Conservation (phyloP, 2,329 filamentous ascomycete species). For the Xylaria hypoxylon region DNA sequence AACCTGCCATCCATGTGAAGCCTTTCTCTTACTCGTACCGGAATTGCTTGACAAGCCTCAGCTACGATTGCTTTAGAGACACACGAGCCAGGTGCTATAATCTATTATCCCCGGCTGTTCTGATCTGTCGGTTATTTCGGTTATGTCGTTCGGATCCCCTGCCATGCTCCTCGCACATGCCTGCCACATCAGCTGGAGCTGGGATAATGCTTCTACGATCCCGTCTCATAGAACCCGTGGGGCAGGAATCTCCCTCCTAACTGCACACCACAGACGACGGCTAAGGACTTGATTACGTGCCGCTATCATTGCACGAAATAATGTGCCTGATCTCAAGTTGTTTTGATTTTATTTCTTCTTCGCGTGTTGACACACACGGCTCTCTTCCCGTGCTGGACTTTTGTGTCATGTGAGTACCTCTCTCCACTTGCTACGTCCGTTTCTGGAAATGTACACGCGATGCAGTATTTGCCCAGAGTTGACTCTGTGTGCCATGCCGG, state of each 20-base stretch:
- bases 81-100: constrained; percentile 38
- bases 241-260: constrained; percentile 41
- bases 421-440: constrained; percentile 49
- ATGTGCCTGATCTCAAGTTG: constrained; percentile 41
- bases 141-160: constrained; percentile 41
- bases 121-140: constrained; percentile 41
- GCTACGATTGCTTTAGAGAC: constrained; percentile 36
- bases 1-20: constrained; percentile 52
- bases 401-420: constrained; percentile 41
- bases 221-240: constrained; percentile 51
- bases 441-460: constrained; percentile 49
- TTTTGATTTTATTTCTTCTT: constrained; percentile 14
- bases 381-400: constrained; percentile 36
- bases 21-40: constrained; percentile 42
- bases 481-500: constrained; percentile 49
- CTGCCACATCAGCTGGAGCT: constrained; percentile 39
- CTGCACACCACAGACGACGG: constrained; percentile 27
- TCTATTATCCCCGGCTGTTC: constrained; percentile 40
- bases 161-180: constrained; percentile 35
- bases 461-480: constrained; percentile 46
- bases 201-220: constrained; percentile 46
- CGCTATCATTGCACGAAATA: constrained; percentile 38
- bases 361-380: constrained; percentile 26
- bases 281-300: constrained; percentile 36
- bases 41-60: constrained; percentile 39